These are phyloP conservation scores for Fusarium concolor DNA, from an alignment of 2,329 filamentous ascomycete genomes.

Conservation along the genomic window DNA sequence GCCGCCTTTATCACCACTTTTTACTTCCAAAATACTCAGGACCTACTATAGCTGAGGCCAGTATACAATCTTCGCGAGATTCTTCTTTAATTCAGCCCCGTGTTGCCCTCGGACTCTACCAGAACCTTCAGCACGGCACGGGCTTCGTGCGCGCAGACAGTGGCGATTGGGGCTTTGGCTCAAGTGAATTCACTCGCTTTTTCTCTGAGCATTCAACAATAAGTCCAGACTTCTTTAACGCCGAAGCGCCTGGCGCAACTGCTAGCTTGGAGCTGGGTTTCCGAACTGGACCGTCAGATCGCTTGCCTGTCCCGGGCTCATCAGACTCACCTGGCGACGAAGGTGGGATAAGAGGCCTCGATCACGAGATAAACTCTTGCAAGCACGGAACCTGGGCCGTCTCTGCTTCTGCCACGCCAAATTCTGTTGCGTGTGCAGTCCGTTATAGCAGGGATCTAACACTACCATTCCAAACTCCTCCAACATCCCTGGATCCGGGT, in stretches of 20 bases:
- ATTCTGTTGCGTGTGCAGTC: constrained; percentile 52
- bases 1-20: constrained; percentile 52
- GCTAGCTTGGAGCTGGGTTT: constrained; percentile 59
- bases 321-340: constrained; percentile 34
- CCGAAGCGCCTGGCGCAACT: constrained; percentile 46
- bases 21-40: constrained; percentile 44
- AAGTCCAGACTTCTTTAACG: constrained; percentile 47
- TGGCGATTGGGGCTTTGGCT: constrained; percentile 53
- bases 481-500: constrained; percentile 21
- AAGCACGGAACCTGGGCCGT: constrained; percentile 57
- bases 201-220: constrained; percentile 50
- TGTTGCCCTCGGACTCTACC: constrained; percentile 50
- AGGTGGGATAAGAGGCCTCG: constrained; percentile 55
- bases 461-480: constrained; percentile 43
- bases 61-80: constrained; percentile 44
- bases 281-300: constrained; percentile 43
- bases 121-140: constrained; percentile 50
- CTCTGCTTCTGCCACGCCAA: constrained; percentile 49
- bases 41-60: constrained; percentile 54
- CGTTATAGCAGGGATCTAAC: constrained; percentile 49
- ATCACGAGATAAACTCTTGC: constrained; percentile 43
- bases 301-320: constrained; percentile 18
- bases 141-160: constrained; percentile 56
- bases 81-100: constrained; percentile 42
- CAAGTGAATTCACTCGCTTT: constrained; percentile 48